phyloP scores from a whole-genome alignment of 1,284 basidiomycete species.

The Lentinus polychrous region DNA sequence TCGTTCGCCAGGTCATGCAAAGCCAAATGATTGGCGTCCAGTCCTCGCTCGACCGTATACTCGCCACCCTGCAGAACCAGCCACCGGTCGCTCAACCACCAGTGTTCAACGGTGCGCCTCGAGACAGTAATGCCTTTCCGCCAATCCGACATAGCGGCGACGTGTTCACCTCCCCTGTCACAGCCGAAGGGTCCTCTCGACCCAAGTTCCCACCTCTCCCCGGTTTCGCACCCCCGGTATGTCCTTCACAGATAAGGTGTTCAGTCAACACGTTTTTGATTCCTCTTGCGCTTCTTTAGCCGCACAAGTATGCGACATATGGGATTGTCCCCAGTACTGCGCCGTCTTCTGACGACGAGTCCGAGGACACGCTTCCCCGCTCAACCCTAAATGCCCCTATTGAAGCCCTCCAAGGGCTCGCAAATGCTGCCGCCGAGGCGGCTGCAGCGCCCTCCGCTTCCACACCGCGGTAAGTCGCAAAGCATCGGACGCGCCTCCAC shows the following conservation, averaged over 20 bases:
- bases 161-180: slow-evolving; percentile 20
- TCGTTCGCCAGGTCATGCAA: slow-evolving; percentile 62
- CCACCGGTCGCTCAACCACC: neutral
- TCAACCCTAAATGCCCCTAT: slow-evolving; percentile 84
- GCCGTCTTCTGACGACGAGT: slow-evolving; percentile 82
- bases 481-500: neutral
- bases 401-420: slow-evolving; percentile 86
- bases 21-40: slow-evolving; percentile 90
- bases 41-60: slow-evolving; percentile 74
- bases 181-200: neutral
- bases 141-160: slow-evolving; percentile 16
- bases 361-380: slow-evolving; percentile 78
- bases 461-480: slow-evolving; percentile 37
- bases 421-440: slow-evolving; percentile 89
- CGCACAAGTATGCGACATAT: slow-evolving; percentile 86
- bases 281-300: slow-evolving; percentile 41
- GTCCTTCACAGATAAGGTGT: slow-evolving; percentile 20
- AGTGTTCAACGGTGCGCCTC: slow-evolving; percentile 22
- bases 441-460: slow-evolving; percentile 60
- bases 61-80: slow-evolving; percentile 58
- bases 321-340: slow-evolving; percentile 79
- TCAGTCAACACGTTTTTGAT: slow-evolving; percentile 3
- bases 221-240: slow-evolving; percentile 83
- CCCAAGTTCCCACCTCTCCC: slow-evolving; percentile 71
- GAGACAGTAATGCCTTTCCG: slow-evolving; percentile 12